Evolutionary conservation across 73 alveolate genomes (phyloP).

Genomic region (Effrenium voratum): DNA sequence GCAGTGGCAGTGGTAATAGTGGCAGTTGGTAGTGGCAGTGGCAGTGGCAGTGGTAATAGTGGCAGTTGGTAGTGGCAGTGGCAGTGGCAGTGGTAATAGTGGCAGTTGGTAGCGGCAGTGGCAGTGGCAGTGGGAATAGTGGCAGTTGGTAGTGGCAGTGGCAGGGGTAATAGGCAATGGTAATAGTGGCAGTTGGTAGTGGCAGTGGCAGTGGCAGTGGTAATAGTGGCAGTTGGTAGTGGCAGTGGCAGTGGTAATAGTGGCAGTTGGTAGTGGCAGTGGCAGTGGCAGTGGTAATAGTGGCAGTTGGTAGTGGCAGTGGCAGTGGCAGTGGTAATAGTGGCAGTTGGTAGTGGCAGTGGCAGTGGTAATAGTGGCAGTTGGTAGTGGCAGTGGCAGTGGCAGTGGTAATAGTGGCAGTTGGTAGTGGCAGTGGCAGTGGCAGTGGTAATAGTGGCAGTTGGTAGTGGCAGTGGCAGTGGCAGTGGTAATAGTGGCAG

Average conservation of each 20-base stretch:
- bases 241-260: not conserved
- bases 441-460: too few relatives aligned
- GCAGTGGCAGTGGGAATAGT: not conserved
- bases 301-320: not conserved
- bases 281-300: not conserved
- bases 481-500: too few relatives aligned
- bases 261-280: not conserved
- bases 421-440: too few relatives aligned
- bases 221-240: not conserved
- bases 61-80: not conserved
- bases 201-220: not conserved
- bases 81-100: not conserved
- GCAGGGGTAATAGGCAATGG: not conserved
- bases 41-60: not conserved
- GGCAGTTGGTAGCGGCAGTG: not conserved
- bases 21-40: not conserved
- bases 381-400: too few relatives aligned
- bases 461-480: too few relatives aligned
- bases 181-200: not conserved
- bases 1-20: not conserved
- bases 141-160: not conserved
- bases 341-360: too few relatives aligned
- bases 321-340: not conserved
- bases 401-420: too few relatives aligned
- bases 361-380: too few relatives aligned